These are phyloP conservation scores for Exophiala aquamarina DNA, from an alignment of 2,329 filamentous ascomycete species.

Conservation along the genomic window DNA sequence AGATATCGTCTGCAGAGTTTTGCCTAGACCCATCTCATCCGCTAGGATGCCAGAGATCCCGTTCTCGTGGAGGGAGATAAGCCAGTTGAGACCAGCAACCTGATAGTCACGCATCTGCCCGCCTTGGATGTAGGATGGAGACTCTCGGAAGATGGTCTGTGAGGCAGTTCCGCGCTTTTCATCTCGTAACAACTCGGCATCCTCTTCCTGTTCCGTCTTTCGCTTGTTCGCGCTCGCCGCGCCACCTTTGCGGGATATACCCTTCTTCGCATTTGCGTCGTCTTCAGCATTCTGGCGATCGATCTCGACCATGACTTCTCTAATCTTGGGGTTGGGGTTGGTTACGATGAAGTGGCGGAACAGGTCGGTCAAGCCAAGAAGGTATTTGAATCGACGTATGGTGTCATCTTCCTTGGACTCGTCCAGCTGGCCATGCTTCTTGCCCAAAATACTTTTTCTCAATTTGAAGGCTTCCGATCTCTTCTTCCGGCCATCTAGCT, in stretches of 20 bases:
- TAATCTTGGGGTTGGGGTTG: slow-evolving; percentile 91
- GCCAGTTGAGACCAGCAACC: slow-evolving; percentile 92
- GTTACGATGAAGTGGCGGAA: slow-evolving; percentile 99
- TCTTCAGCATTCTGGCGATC: slow-evolving; percentile 85
- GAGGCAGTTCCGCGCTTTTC: slow-evolving; percentile 85
- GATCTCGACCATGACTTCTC: slow-evolving; percentile 90
- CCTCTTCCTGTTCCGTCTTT: slow-evolving; percentile 95
- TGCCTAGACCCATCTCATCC: slow-evolving; percentile 98
- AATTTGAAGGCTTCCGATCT: slow-evolving; percentile 85
- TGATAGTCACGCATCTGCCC: slow-evolving; percentile 96
- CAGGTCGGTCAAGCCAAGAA: slow-evolving; percentile 90
- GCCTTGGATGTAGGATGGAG: slow-evolving; percentile 80
- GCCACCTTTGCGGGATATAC: slow-evolving; percentile 76
- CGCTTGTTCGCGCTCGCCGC: slow-evolving; percentile 72
- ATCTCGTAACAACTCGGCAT: slow-evolving; percentile 81
- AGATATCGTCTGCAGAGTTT: slow-evolving; percentile 95
- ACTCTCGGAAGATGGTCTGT: slow-evolving; percentile 90
- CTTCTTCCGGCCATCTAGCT: slow-evolving; percentile 75
- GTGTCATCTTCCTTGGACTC: slow-evolving; percentile 98
- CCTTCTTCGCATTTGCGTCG: slow-evolving; percentile 69
- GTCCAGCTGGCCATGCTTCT: slow-evolving; percentile 88
- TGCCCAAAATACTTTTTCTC: slow-evolving; percentile 87
- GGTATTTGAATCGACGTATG: slow-evolving; percentile 88
- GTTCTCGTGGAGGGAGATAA: slow-evolving; percentile 96
- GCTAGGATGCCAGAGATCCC: slow-evolving; percentile 97